Evolutionary conservation across 2,329 filamentous ascomycete genomes (phyloP).

Genomic region (Fusarium scirpi): DNA sequence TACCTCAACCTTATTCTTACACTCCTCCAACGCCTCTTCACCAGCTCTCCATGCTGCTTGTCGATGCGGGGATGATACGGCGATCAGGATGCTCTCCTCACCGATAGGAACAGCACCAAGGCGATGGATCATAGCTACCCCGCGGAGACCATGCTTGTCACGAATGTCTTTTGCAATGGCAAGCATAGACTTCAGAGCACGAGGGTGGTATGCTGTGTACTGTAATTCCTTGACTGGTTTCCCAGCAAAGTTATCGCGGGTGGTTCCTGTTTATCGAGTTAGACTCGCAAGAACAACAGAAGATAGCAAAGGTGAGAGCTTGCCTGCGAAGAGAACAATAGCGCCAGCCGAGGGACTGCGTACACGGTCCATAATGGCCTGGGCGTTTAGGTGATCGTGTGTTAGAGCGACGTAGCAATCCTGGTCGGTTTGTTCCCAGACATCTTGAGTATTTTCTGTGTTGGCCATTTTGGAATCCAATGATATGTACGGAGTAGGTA

Average conservation of each 20-base stretch:
- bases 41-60: slow-evolving; percentile 88
- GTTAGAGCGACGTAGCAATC: slow-evolving; percentile 77
- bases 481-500: not conserved
- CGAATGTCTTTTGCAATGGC: slow-evolving; percentile 70
- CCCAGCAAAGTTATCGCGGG: slow-evolving; percentile 77
- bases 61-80: slow-evolving; percentile 85
- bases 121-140: slow-evolving; percentile 84
- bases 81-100: slow-evolving; percentile 94
- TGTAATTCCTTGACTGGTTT: slow-evolving; percentile 79
- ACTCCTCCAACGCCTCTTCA: slow-evolving; percentile 88
- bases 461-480: slow-evolving; percentile 24
- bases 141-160: slow-evolving; percentile 73
- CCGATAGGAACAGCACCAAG: slow-evolving; percentile 87
- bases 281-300: slow-evolving; percentile 4
- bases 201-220: slow-evolving; percentile 79
- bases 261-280: slow-evolving; percentile 67
- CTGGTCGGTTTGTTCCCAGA: slow-evolving; percentile 60
- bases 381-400: slow-evolving; percentile 67
- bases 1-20: slow-evolving; percentile 89
- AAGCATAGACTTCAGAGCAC: slow-evolving; percentile 77
- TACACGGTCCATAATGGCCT: slow-evolving; percentile 72
- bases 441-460: slow-evolving; percentile 32
- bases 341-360: slow-evolving; percentile 80
- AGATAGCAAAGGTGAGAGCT: slow-evolving; percentile 28
- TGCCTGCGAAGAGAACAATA: slow-evolving; percentile 81